phyloP scores from a whole-genome alignment of 1,284 basidiomycete genomes.

The Lignosus rhinocerotis region DNA sequence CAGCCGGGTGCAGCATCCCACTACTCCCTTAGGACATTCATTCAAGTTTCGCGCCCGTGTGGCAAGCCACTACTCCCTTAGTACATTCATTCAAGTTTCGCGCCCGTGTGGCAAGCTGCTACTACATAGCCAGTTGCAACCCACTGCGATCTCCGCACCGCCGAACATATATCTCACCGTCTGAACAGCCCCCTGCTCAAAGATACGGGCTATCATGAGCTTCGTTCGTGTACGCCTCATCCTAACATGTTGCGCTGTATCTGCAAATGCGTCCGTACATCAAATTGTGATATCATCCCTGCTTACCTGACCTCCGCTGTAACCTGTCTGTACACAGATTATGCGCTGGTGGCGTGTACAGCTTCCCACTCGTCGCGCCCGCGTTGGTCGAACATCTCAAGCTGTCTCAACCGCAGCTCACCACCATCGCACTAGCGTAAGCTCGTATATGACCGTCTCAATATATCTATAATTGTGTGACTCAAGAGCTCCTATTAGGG shows the following conservation, averaged over 20 bases:
- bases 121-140: too few relatives aligned
- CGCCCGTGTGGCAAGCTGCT: too few relatives aligned
- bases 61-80: too few relatives aligned
- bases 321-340: slow-evolving; percentile 41
- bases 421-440: slow-evolving; percentile 71
- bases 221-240: slow-evolving; percentile 24
- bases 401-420: slow-evolving; percentile 73
- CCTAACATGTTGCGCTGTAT: slow-evolving; percentile 55
- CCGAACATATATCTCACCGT: background rate
- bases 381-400: slow-evolving; percentile 56
- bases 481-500: slow-evolving; percentile 38
- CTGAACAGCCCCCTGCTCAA: background rate
- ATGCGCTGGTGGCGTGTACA: slow-evolving; percentile 73
- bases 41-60: too few relatives aligned
- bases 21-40: too few relatives aligned
- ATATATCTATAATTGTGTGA: background rate
- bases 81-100: too few relatives aligned
- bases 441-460: slow-evolving; percentile 20
- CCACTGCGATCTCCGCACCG: too few relatives aligned
- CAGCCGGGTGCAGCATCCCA: too few relatives aligned
- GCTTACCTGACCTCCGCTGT: slow-evolving; percentile 2
- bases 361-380: slow-evolving; percentile 72
- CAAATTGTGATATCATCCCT: background rate
- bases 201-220: background rate
- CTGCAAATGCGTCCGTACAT: slow-evolving; percentile 56